Percentiles rank a stretch among this genome's conserved stretches.
Conservation (phyloP, 164 flowering plant genomes). For the Euptelea pleiosperma region DNA sequence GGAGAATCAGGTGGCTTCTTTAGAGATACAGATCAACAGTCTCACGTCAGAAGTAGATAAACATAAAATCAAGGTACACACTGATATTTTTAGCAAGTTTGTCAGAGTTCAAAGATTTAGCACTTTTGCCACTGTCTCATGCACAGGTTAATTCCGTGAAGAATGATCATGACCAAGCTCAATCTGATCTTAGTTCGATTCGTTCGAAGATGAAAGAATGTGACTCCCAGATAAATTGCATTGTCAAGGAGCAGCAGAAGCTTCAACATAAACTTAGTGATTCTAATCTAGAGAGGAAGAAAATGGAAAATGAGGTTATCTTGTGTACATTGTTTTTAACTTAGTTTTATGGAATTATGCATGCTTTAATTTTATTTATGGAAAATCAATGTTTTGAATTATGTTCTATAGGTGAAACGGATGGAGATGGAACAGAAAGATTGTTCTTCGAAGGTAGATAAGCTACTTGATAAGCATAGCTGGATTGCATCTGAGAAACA, state of each 20-base stretch:
- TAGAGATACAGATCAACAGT: slow-evolving; percentile 45
- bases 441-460: slow-evolving; percentile 82
- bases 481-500: slow-evolving; percentile 95
- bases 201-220: slow-evolving; percentile 83
- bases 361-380: slow-evolving; percentile 4
- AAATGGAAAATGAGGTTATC: slow-evolving; percentile 87
- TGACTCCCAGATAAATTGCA: slow-evolving; percentile 69
- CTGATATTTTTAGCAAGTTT: neutral
- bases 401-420: slow-evolving; percentile 60
- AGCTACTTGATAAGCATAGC: slow-evolving; percentile 78
- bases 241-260: slow-evolving; percentile 74
- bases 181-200: slow-evolving; percentile 51
- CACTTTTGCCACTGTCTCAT: neutral
- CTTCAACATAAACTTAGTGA: slow-evolving; percentile 71
- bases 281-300: slow-evolving; percentile 75
- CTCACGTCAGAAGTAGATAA: slow-evolving; percentile 59
- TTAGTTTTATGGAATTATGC: neutral
- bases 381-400: neutral
- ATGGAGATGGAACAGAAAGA: slow-evolving; percentile 94
- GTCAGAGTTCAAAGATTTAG: neutral
- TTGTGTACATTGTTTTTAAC: neutral
- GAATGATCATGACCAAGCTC: slow-evolving; percentile 50
- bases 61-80: slow-evolving; percentile 52
- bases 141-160: slow-evolving; percentile 63
- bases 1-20: slow-evolving; percentile 58